Evolutionary conservation across 208 protist genomes (phyloP), one percentile per base, ranked within the genome.

Genomic region (Leishmania aethiopica): DNA sequence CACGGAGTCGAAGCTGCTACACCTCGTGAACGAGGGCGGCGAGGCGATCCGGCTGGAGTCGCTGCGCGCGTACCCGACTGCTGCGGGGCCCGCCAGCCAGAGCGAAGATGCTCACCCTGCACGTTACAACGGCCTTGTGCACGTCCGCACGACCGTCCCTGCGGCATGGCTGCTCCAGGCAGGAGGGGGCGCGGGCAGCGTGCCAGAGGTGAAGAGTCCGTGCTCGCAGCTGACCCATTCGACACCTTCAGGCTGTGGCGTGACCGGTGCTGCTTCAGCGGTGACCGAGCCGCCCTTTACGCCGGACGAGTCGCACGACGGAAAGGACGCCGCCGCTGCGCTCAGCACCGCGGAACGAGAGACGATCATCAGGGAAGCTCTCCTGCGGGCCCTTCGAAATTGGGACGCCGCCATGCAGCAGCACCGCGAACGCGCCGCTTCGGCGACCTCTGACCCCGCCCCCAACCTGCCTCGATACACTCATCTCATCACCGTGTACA

Each of bases 1-100:
- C 5, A 47, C 77, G 6, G 53, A 67, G 49, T 87, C 84, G 1
- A 45, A 69, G 62, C 78, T 95, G 66, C 76, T 95, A 64, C 59
- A 80, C 67, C 74, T 95, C 5, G 86, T 90, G 62, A 80, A 76
- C 28, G 37, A 80, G 40, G 13, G 70, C 35, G 82, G 79, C 28
- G 73, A 66, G 66, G 1, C 1, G 51, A 59, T 79, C 25, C 35
- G 10, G 51, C 35, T 80, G 28, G 40, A 45, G 2, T 70, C 57
- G 25, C 45, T 67, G 60, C 66, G 55, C 35, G 35, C 40, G 8
- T 6, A 25, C 32, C 35, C 47, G 32, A 32, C 37, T 49, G 19
- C 6, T 69, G 49, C 13, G 57, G 51, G 5, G 22, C 17, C 5
- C 40, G 71, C 6, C 25, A 77, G 47, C 70, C 60, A 72, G 49